Base-by-base conservation (phyloP, 331 rosid genomes). In the Prunus yedoensis region DNA sequence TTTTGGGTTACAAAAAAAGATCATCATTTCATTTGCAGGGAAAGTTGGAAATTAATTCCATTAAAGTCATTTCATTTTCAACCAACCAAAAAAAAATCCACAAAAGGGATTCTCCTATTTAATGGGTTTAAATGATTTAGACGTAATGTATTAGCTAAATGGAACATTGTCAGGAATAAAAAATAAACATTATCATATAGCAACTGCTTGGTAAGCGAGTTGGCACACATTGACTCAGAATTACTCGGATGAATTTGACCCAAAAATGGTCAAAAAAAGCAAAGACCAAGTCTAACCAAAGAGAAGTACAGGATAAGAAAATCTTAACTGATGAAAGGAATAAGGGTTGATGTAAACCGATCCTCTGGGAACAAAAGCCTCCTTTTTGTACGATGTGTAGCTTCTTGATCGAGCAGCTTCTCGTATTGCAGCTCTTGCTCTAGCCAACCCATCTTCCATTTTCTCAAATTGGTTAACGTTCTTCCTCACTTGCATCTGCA, bases 261-360 rank as follows among this genome's bases (percentile, higher is more conserved):
- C 8, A 21, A 32, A 49, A 66, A 47, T 25, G 13, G 60, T 30
- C 9, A 4, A 20, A 59, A n/a, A 30, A 32, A 9, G 13, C 32
- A 5, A 43, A 68, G 68, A 57, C 47, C 20, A 62, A 10, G 41
- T 30, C 32, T 9, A 28, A 62, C 68, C 6, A 35, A 8, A 56
- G 47, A 30, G 18, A 54, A 79, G 14, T 59, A 32, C 2, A 49
- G 54, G 0, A 2, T 35, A 59, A 67, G 21, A 52, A 57, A 23
- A 54, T 71, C 74, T 69, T 85, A 83, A 88, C 95, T 88, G 88
- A 59, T 84, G 86, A 71, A 90, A 90, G 49, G 89, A 82, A 58
- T 80, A 64, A 66, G 95, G 89, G 65, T 90, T 90, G 30, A 76
- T 72, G 74, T 90, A 90, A 65, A 82, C 73, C 30, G 88, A 68